Conservation (phyloP, 1,284 basidiomycete species). For the Sanghuangporus baumii region DNA sequence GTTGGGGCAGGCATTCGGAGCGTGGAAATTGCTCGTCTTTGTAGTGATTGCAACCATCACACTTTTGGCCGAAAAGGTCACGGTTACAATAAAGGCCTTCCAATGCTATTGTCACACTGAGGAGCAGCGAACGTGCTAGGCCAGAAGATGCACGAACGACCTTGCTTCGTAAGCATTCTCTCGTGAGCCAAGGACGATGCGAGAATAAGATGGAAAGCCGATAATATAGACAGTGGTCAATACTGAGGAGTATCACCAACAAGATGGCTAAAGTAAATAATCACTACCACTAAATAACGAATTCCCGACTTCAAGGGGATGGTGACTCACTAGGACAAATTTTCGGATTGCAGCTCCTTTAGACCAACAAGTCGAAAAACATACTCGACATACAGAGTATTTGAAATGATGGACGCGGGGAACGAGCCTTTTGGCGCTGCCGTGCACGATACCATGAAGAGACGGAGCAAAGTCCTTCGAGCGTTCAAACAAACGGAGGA, state of each 20-base stretch:
- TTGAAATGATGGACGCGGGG: conserved; percentile 37
- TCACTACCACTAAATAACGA: neutral
- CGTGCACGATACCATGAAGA: conserved; percentile 52
- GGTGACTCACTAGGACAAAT: conserved; percentile 45
- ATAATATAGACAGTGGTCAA: conserved; percentile 48
- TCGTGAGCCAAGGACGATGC: conserved; percentile 48
- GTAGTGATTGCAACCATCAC: conserved; percentile 72
- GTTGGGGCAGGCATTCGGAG: conserved; percentile 49
- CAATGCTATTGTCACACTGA: conserved; percentile 43
- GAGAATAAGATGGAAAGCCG: conserved; percentile 61
- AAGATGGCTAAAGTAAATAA: conserved; percentile 38
- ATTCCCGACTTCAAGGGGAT: neutral
- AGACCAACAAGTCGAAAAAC: conserved; percentile 44
- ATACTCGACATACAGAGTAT: conserved; percentile 38
- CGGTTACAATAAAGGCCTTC: conserved; percentile 64
- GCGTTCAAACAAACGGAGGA: conserved; percentile 55
- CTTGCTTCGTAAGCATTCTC: conserved; percentile 54
- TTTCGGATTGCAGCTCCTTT: conserved; percentile 37
- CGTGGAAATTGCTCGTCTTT: conserved; percentile 68
- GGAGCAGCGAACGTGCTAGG: conserved; percentile 32
- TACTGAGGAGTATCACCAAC: conserved; percentile 40
- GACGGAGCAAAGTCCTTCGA: conserved; percentile 36
- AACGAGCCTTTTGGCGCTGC: conserved; percentile 51
- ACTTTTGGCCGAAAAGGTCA: conserved; percentile 56
- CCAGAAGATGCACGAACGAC: conserved; percentile 51